Evolutionary conservation across 2,329 filamentous ascomycete genomes (phyloP).

Genomic region (Xylaria sp.): DNA sequence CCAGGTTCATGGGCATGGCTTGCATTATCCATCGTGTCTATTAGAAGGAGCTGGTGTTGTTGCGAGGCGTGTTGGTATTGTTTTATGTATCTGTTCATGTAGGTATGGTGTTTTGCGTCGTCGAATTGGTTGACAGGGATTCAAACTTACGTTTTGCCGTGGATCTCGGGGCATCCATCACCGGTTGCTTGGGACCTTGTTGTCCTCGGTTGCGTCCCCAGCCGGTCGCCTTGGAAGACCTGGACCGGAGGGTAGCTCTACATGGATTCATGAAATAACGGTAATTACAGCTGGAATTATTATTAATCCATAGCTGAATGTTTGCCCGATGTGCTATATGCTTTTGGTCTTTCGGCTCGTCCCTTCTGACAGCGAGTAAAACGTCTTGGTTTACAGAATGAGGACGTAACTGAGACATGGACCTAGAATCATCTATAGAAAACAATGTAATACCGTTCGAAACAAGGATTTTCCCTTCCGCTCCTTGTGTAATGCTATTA

Average conservation of each 20-base stretch:
- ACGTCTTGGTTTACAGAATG: neutral
- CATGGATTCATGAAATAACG: conserved; percentile 42
- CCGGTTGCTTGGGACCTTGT: neutral
- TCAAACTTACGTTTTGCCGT: neutral
- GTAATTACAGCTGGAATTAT: conserved; percentile 38
- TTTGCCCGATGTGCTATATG: neutral
- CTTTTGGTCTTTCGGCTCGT: neutral
- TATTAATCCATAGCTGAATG: conserved; percentile 17
- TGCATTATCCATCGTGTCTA: conserved; percentile 35
- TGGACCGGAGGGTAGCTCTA: conserved; percentile 27
- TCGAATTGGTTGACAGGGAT: conserved; percentile 18
- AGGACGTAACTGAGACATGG: neutral
- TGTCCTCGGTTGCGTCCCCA: neutral
- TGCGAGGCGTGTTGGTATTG: conserved; percentile 25
- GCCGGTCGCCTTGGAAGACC: conserved; percentile 15
- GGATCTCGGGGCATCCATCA: neutral
- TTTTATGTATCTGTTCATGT: conserved; percentile 29
- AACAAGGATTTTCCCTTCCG: neutral
- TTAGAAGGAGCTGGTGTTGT: conserved; percentile 39
- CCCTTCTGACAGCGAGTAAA: neutral
- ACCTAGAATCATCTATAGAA: neutral
- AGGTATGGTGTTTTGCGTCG: conserved; percentile 21
- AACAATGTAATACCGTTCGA: neutral
- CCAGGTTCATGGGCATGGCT: conserved; percentile 35
- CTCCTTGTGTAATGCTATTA: neutral